Evolutionary conservation across 768 basidiomycete genomes (phyloP), one percentile per base, ranked within the genome.

Genomic region (Russula olivacea): DNA sequence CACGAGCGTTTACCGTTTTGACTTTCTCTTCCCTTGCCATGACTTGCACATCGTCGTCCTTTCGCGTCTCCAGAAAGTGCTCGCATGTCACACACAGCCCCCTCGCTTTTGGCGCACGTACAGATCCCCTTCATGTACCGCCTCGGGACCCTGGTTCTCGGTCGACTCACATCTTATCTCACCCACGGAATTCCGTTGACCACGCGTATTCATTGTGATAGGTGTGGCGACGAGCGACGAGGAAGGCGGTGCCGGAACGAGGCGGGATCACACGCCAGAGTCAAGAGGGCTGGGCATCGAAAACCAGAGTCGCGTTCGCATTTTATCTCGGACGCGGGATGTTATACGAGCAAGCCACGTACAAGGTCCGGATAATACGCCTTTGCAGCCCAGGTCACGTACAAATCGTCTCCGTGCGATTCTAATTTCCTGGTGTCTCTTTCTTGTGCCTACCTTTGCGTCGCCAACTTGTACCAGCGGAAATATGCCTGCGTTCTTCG

Each of bases 211-310:
- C 53, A 41, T 17, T 11, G 47, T 48, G 57, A 47, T 32, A 52
- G 41, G 40, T 62, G 47, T 48, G 45, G 30, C 48, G 48, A 55
- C 25, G 52, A 38, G 62, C 23, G 1, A 64, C 51, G 62, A 55
- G 62, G 65, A 64, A 66, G 62, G 65, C 58, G 40, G 61, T 51
- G 57, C 65, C 65, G 62, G 61, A 63, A 66, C 52, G 56, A 58
- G 9, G 58, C 54, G 61, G 58, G 52, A 59, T 64, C 58, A 21
- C 17, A 53, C 38, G 53, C 34, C 58, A 15, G 17, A 28, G 52
- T 50, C 15, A 52, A 30, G 61, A 45, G 23, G 63, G 41, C 40
- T 41, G 19, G 52, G 49, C 57, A 25, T 58, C 19, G 32, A 11
- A 25, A 56, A 58, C 64, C 11, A 34, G 61, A 58, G 52, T 50